Evolutionary conservation across 1,284 basidiomycete genomes (phyloP), one percentile per base, ranked within the genome.

Genomic region (Chalciporus sp.): DNA sequence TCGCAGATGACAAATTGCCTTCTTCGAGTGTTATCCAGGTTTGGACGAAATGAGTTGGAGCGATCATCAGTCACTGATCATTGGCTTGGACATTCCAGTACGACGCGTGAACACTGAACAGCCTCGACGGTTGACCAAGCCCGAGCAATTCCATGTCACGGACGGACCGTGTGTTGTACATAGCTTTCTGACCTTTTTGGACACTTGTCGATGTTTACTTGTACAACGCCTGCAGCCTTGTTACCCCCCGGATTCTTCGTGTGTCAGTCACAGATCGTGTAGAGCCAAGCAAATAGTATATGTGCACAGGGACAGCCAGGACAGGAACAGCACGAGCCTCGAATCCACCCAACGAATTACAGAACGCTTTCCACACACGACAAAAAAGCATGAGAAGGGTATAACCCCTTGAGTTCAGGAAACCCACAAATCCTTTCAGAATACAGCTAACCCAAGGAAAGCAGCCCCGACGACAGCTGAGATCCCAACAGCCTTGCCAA

Each of bases 21-120:
- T 17, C 7, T 37, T 69, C 65, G 0, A 66, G 27, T 41, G 28
- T 60, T 11, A 39, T 68, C 4, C 53, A 62, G 61, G 67, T 53
- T 49, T 17, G 62, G 26, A 12, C 23, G 1, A 16, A 41, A 29
- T 17, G 9, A 19, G 10, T n/a, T 17, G 12, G 4, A n/a, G 23
- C 17, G 28, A 11, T n/a, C 2, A 28, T 19, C 28, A 26, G 7
- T 39, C 4, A 14, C n/a, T 31, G 11, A 43, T 55, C 14, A 51
- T 37, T 9, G 35, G 26, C 42, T 23, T 23, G 23, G 45, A 40
- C 42, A 12, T 33, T 50, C 6, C 31, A 69, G 63, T 67, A 61
- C 11, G 47, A 53, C n/a, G 26, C 45, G 37, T 65, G 60, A 68
- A 23, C 6, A 6, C 23, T 23, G 23, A 23, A 23, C 49, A 53